phyloP scores from a whole-genome alignment of 2,329 filamentous ascomycete species.

The Cryphonectria carpinicola region DNA sequence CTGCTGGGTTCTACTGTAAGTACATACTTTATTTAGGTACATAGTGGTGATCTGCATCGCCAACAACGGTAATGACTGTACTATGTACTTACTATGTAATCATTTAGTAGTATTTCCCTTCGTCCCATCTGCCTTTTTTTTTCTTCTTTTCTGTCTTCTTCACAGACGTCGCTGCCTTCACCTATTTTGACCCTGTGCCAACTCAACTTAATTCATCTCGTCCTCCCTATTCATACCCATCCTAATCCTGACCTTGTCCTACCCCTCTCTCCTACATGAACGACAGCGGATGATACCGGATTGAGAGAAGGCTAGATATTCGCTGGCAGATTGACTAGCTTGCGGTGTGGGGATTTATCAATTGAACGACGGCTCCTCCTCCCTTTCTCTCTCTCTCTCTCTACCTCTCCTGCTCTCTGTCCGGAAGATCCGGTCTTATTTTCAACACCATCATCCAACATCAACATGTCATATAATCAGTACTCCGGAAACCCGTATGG shows the following conservation, averaged over 20 bases:
- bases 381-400: neutral
- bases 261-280: neutral
- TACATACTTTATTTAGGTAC: neutral
- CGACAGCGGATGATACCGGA: neutral
- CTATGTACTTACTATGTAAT: neutral
- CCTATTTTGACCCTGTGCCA: neutral
- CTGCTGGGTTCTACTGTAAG: neutral
- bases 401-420: neutral
- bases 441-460: neutral
- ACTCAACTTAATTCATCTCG: neutral
- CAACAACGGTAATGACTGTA: neutral
- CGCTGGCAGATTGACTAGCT: neutral
- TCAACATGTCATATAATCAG: constrained; percentile 35
- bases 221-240: neutral
- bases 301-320: neutral
- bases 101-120: neutral
- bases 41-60: neutral
- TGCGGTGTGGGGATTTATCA: constrained; percentile 11
- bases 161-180: constrained; percentile 11
- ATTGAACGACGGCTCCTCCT: constrained; percentile 2
- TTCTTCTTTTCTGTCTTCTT: neutral
- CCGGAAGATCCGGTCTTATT: constrained; percentile 36
- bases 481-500: constrained; percentile 32
- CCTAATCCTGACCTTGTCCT: neutral
- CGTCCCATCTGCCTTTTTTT: neutral